phyloP scores from a whole-genome alignment of 331 rosid genomes.

The Phaseolus coccineus region DNA sequence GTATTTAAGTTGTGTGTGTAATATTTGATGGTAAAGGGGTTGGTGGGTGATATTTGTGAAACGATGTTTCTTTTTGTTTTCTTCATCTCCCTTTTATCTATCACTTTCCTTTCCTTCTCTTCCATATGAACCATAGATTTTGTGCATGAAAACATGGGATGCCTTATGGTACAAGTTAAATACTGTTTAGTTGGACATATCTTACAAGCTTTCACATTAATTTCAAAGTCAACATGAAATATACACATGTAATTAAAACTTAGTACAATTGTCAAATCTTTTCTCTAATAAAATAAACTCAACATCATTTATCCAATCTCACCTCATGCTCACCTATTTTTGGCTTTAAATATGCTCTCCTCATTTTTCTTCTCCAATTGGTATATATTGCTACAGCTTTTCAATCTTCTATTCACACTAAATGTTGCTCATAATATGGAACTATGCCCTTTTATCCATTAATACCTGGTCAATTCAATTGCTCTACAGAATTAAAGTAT shows the following conservation, averaged over 20 bases:
- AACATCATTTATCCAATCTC: not conserved
- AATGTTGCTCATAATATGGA: not conserved
- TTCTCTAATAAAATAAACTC: not conserved
- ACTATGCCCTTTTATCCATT: not conserved
- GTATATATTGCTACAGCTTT: not conserved
- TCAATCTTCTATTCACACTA: not conserved
- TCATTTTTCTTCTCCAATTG: not conserved
- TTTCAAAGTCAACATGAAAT: conserved; percentile 45
- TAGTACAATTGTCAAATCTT: not conserved
- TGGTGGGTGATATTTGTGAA: conserved; percentile 54
- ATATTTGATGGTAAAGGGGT: conserved; percentile 39
- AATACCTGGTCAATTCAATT: too few relatives aligned
- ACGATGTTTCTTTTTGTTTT: conserved; percentile 20
- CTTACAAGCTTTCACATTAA: conserved; percentile 16
- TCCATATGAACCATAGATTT: conserved; percentile 28
- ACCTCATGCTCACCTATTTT: not conserved
- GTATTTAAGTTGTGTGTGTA: not conserved
- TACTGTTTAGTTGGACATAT: conserved; percentile 30
- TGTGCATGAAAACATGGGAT: conserved; percentile 26
- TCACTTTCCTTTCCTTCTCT: not conserved
- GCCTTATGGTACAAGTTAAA: conserved; percentile 50
- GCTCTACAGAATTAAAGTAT: too few relatives aligned
- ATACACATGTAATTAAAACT: conserved; percentile 5
- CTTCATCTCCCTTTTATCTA: not conserved
- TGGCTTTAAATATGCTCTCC: not conserved